phyloP scores from a whole-genome alignment of 2,329 filamentous ascomycete species.

The Diaporthe vexans region DNA sequence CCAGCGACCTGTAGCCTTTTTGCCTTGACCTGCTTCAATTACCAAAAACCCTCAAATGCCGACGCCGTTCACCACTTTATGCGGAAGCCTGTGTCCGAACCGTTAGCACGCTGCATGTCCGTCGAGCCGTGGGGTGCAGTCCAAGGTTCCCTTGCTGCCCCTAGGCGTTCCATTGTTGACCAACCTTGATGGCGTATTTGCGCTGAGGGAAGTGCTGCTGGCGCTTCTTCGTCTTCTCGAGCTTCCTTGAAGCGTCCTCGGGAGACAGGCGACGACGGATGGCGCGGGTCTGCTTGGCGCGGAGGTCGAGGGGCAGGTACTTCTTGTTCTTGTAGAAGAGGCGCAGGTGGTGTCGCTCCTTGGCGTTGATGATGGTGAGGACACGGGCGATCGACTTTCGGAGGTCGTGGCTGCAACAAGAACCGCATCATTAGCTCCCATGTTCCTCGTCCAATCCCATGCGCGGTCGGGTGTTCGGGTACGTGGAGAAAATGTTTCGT shows the following conservation, averaged over 20 bases:
- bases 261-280: conserved; percentile 95
- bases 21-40: conserved; percentile 41
- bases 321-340: conserved; percentile 99
- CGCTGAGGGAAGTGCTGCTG: conserved; percentile 96
- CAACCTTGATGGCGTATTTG: conserved; percentile 99
- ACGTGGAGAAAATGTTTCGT: neutral
- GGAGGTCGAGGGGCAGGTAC: conserved; percentile 98
- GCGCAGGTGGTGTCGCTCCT: conserved; percentile 97
- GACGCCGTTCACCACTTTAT: conserved; percentile 41
- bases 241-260: conserved; percentile 86
- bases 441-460: conserved; percentile 33
- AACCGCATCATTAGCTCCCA: conserved; percentile 46
- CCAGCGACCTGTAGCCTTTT: conserved; percentile 43
- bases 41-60: conserved; percentile 41
- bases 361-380: conserved; percentile 99
- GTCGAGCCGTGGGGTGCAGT: too few relatives aligned
- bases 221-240: conserved; percentile 98
- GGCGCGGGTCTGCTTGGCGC: conserved; percentile 97
- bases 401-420: conserved; percentile 85
- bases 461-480: neutral
- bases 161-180: conserved; percentile 44
- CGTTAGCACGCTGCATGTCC: conserved; percentile 32
- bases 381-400: conserved; percentile 99
- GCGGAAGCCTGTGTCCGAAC: conserved; percentile 37
- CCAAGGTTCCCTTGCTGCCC: neutral